phyloP scores from a whole-genome alignment of 176 grass and related monocot species.

The Thalia dealbata region DNA sequence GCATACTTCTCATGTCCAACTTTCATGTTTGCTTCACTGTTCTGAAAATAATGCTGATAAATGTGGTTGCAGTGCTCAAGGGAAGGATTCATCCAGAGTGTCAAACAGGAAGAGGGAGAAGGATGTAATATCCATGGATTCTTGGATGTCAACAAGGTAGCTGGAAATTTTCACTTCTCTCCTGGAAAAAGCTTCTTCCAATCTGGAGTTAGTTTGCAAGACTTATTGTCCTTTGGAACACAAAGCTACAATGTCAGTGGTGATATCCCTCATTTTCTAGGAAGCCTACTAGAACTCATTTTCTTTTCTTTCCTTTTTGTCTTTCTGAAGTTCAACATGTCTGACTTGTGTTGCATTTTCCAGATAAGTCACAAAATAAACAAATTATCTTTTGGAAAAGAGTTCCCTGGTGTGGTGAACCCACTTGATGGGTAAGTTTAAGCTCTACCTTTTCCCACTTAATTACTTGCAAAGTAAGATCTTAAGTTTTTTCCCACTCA shows the following conservation, averaged over 20 bases:
- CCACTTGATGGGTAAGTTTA: constrained; percentile 78
- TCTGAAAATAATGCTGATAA: neutral
- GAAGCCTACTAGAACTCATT: neutral
- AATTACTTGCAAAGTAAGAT: neutral
- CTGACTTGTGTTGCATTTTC: neutral
- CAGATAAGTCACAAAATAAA: constrained; percentile 96
- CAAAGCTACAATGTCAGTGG: constrained; percentile 74
- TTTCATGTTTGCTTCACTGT: neutral
- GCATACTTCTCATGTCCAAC: neutral
- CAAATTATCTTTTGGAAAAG: constrained; percentile 81
- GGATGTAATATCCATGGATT: constrained; percentile 88
- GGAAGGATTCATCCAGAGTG: constrained; percentile 81
- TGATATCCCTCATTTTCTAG: neutral
- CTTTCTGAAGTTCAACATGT: neutral
- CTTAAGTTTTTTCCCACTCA: neutral
- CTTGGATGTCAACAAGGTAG: constrained; percentile 91
- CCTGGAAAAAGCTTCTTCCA: constrained; percentile 89
- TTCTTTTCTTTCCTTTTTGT: neutral
- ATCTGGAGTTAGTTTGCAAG: constrained; percentile 59
- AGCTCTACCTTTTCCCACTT: neutral
- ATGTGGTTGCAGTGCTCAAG: constrained; percentile 49
- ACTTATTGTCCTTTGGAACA: constrained; percentile 37
- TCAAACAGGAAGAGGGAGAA: constrained; percentile 82
- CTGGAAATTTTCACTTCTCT: constrained; percentile 91
- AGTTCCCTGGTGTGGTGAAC: constrained; percentile 86